phyloP scores from a whole-genome alignment of 352 stramenopile genomes.

The Phytophthora hibernalis region DNA sequence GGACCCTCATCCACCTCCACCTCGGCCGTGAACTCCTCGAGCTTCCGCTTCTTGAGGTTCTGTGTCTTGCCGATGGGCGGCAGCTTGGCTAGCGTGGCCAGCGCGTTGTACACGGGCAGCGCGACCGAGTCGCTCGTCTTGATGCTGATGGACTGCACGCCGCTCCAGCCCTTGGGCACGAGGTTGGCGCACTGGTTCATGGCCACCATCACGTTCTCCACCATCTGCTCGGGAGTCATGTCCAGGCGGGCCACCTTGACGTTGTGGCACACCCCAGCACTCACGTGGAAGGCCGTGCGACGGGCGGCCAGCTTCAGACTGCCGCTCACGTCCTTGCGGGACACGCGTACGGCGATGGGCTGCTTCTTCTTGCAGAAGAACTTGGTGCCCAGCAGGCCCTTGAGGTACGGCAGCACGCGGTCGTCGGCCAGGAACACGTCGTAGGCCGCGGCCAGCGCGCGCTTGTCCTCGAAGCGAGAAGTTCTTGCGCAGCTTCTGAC shows the following conservation, averaged over 20 bases:
- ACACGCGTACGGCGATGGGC: slow-evolving; percentile 77
- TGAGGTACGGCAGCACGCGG: slow-evolving; percentile 78
- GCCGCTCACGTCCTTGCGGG: slow-evolving; percentile 61
- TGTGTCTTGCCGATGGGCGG: slow-evolving; percentile 59
- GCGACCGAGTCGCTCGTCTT: slow-evolving; percentile 90
- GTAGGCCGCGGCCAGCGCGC: slow-evolving; percentile 74
- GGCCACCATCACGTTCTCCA: slow-evolving; percentile 78
- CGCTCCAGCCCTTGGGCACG: slow-evolving; percentile 91
- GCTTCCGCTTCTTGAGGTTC: slow-evolving; percentile 71
- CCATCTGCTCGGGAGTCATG: slow-evolving; percentile 67
- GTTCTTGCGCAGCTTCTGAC: slow-evolving; percentile 85
- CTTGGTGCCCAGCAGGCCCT: slow-evolving; percentile 68
- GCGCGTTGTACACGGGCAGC: slow-evolving; percentile 92
- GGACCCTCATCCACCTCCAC: slow-evolving; percentile 14
- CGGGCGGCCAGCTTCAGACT: slow-evolving; percentile 53
- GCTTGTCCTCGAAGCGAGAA: slow-evolving; percentile 82
- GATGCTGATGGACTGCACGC: slow-evolving; percentile 92
- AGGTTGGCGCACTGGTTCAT: slow-evolving; percentile 79
- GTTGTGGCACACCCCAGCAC: slow-evolving; percentile 88
- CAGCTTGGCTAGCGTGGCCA: slow-evolving; percentile 68
- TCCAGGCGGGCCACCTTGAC: slow-evolving; percentile 84
- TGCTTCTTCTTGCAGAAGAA: slow-evolving; percentile 88
- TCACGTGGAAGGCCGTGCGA: slow-evolving; percentile 89
- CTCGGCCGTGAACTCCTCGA: slow-evolving; percentile 55
- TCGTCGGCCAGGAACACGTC: slow-evolving; percentile 83